These are phyloP conservation scores for Cupressus sempervirens DNA, from an alignment of 75 land plant species.

Conservation along the genomic window DNA sequence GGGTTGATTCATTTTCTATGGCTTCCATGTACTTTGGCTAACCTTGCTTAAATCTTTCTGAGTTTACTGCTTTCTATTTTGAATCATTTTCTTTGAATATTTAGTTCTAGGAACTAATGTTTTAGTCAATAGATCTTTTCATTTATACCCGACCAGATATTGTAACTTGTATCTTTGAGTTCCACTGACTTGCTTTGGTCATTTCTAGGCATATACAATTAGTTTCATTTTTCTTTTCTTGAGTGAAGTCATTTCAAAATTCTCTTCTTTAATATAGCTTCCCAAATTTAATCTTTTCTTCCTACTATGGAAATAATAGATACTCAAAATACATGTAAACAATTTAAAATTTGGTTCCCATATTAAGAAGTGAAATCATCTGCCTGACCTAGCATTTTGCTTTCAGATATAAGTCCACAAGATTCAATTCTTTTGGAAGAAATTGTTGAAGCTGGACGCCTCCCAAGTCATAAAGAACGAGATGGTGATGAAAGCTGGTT, in stretches of 20 bases:
- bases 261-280: neutral
- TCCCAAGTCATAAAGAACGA: constrained; percentile 37
- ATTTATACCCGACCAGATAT: neutral
- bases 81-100: too few species aligned
- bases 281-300: neutral
- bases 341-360: neutral
- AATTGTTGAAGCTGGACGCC: constrained; percentile 65
- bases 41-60: too few species aligned
- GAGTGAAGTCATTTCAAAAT: neutral
- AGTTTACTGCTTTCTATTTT: too few species aligned
- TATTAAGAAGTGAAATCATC: neutral
- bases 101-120: too few species aligned
- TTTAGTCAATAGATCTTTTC: too few species aligned
- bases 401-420: constrained; percentile 83
- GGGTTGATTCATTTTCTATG: too few species aligned
- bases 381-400: constrained; percentile 7
- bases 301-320: neutral
- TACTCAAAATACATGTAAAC: too few species aligned
- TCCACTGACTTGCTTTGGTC: neutral
- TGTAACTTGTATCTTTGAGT: neutral
- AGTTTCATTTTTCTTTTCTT: neutral
- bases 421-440: constrained; percentile 76
- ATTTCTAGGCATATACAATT: neutral
- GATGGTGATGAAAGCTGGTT: constrained; percentile 51
- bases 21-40: too few species aligned